A percentile compares a stretch with the other conserved stretches of the same genome.
These are phyloP conservation scores for Leccinum subgranulosum DNA, from an alignment of 768 basidiomycete genomes.

Conservation along the genomic window DNA sequence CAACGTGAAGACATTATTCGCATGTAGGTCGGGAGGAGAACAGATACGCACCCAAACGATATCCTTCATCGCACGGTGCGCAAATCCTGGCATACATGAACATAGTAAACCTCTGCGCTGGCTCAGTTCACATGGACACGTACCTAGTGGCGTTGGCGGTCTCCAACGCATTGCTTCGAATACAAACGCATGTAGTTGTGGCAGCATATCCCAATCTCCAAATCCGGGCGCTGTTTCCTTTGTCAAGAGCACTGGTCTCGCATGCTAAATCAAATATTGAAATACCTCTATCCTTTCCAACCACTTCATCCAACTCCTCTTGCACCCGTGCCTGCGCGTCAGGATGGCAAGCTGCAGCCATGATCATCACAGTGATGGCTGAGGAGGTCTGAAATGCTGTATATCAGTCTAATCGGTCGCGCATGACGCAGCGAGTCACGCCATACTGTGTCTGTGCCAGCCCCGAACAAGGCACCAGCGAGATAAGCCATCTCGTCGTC, in stretches of 20 bases:
- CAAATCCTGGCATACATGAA: constrained; percentile 37
- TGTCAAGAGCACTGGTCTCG: neutral
- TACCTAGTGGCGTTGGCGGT: constrained; percentile 29
- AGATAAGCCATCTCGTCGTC: constrained; percentile 55
- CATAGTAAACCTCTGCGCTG: neutral
- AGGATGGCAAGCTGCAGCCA: constrained; percentile 50
- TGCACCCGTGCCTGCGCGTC: constrained; percentile 46
- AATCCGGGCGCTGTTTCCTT: constrained; percentile 31
- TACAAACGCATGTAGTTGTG: constrained; percentile 34
- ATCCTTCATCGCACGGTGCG: constrained; percentile 60
- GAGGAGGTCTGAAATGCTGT: constrained; percentile 37
- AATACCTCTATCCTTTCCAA: constrained; percentile 35
- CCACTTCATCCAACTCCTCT: constrained; percentile 47
- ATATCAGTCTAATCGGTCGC: neutral
- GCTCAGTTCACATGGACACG: neutral
- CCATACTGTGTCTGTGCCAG: constrained; percentile 50
- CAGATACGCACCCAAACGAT: constrained; percentile 49
- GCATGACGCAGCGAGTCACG: neutral
- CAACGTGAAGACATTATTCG: neutral
- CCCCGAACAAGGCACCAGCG: constrained; percentile 59
- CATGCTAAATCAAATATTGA: neutral
- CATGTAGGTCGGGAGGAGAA: neutral
- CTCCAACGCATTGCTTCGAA: constrained; percentile 36
- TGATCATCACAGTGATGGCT: constrained; percentile 45
- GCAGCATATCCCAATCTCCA: constrained; percentile 29